These are phyloP conservation scores for Hypoxylon intermedium DNA, from an alignment of 495 filamentous ascomycete genomes.

Conservation along the genomic window DNA sequence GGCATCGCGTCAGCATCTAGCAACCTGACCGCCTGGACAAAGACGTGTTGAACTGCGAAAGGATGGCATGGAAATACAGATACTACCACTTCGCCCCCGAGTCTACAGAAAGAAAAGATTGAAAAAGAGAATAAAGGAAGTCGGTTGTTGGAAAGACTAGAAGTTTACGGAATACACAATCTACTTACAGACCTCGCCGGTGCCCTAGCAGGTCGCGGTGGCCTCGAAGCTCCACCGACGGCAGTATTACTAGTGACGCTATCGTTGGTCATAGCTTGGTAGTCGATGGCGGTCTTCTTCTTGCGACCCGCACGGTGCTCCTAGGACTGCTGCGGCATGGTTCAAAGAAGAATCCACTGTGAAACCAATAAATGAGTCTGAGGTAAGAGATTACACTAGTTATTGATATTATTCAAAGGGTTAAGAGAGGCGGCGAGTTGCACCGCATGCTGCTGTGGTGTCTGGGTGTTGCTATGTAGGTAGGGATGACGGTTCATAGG, in stretches of 20 bases:
- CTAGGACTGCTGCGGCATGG: conserved; percentile 29
- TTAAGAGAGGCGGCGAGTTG: no score
- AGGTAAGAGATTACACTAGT: conserved; percentile 1
- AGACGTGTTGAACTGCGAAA: neutral
- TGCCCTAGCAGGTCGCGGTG: conserved; percentile 23
- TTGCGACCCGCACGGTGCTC: conserved; percentile 31
- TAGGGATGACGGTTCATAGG: no score
- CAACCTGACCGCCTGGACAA: conserved; percentile 1
- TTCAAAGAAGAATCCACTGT: neutral
- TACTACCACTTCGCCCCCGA: neutral
- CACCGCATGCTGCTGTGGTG: no score
- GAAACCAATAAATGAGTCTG: conserved; percentile 3
- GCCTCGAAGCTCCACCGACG: conserved; percentile 32
- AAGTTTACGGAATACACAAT: conserved; percentile 1
- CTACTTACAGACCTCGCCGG: conserved; percentile 31
- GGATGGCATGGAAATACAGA: conserved; percentile 5
- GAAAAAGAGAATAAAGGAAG: neutral
- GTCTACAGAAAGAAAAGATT: neutral
- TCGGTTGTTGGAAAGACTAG: neutral
- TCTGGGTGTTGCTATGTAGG: no score
- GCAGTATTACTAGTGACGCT: conserved; percentile 17
- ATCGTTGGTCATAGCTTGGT: conserved; percentile 35
- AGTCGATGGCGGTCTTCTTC: conserved; percentile 17
- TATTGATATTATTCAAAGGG: no score
- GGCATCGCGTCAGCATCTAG: conserved; percentile 39